Evolutionary conservation across 2,329 filamentous ascomycete genomes (phyloP).

Genomic region (Exophiala viscosa): DNA sequence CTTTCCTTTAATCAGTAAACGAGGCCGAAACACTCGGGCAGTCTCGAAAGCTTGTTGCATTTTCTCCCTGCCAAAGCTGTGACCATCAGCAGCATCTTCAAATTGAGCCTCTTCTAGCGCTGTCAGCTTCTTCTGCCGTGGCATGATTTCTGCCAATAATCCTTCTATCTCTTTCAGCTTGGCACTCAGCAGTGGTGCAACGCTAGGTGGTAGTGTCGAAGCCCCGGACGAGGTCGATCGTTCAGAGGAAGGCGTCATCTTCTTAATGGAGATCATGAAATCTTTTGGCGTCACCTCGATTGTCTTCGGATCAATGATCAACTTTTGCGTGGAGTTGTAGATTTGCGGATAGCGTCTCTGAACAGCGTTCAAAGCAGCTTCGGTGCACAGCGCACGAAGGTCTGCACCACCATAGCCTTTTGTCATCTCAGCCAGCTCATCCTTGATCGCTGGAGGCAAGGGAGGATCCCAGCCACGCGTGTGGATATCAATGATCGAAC

Average conservation of each 20-base stretch:
- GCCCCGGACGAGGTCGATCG: constrained; percentile 82
- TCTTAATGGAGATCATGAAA: constrained; percentile 95
- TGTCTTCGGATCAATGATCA: constrained; percentile 77
- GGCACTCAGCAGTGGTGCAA: constrained; percentile 75
- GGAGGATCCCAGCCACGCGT: constrained; percentile 85
- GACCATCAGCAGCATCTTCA: constrained; percentile 76
- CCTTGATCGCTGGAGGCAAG: constrained; percentile 73
- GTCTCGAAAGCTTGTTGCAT: constrained; percentile 77
- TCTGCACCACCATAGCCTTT: constrained; percentile 98
- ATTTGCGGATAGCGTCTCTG: constrained; percentile 96
- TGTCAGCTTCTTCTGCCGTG: constrained; percentile 79
- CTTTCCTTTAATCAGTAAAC: constrained; percentile 76
- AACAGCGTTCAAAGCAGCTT: constrained; percentile 91
- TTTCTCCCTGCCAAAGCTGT: constrained; percentile 80
- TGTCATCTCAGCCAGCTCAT: constrained; percentile 74
- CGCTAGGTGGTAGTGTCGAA: constrained; percentile 69
- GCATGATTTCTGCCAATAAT: constrained; percentile 71
- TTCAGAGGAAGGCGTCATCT: constrained; percentile 92
- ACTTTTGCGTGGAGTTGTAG: constrained; percentile 83
- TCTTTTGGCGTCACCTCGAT: constrained; percentile 88
- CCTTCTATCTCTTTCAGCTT: constrained; percentile 67
- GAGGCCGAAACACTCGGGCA: constrained; percentile 80
- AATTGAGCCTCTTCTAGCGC: constrained; percentile 92
- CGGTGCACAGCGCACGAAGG: constrained; percentile 86
- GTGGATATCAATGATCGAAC: constrained; percentile 89